Conservation (phyloP, 1,284 basidiomycete species). For the Athelia psychrophila region DNA sequence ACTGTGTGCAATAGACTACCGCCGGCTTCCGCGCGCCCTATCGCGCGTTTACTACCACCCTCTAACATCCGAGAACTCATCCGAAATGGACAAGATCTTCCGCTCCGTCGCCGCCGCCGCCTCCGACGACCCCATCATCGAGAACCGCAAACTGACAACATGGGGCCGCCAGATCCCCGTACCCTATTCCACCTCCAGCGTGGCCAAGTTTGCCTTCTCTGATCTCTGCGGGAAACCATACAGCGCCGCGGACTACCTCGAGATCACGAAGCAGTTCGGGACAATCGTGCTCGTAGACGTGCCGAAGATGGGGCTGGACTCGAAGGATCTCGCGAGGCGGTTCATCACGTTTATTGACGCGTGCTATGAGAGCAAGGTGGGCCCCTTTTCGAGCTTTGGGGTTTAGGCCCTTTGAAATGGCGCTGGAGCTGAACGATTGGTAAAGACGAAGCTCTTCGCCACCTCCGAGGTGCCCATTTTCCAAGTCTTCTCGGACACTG, state of each 20-base stretch:
- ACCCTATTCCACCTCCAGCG: conserved; percentile 74
- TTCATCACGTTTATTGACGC: conserved; percentile 99
- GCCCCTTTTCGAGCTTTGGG: conserved; percentile 11
- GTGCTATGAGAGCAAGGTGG: conserved; percentile 87
- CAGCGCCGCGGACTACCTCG: conserved; percentile 94
- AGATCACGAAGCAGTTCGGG: conserved; percentile 85
- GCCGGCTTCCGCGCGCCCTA: conserved; percentile 84
- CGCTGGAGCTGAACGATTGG: conserved; percentile 4
- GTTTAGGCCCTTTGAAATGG: neutral
- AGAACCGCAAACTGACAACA: conserved; percentile 68
- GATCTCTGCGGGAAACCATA: conserved; percentile 89
- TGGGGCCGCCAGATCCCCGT: conserved; percentile 88
- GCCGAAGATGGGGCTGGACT: conserved; percentile 83
- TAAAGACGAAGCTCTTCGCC: conserved; percentile 83
- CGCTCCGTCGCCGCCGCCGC: conserved; percentile 60
- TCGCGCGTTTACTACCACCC: conserved; percentile 93
- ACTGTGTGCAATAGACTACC: too few relatives aligned
- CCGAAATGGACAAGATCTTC: conserved; percentile 84
- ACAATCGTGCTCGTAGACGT: conserved; percentile 90
- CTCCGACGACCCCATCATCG: conserved; percentile 49
- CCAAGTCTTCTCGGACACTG: conserved; percentile 75
- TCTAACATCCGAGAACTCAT: conserved; percentile 58
- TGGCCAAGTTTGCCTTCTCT: conserved; percentile 87
- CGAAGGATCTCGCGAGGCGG: conserved; percentile 84
- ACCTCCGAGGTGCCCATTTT: conserved; percentile 89